Conservation (phyloP, 1,139 yeast genomes). For the Suhomyces terraborum region DNA sequence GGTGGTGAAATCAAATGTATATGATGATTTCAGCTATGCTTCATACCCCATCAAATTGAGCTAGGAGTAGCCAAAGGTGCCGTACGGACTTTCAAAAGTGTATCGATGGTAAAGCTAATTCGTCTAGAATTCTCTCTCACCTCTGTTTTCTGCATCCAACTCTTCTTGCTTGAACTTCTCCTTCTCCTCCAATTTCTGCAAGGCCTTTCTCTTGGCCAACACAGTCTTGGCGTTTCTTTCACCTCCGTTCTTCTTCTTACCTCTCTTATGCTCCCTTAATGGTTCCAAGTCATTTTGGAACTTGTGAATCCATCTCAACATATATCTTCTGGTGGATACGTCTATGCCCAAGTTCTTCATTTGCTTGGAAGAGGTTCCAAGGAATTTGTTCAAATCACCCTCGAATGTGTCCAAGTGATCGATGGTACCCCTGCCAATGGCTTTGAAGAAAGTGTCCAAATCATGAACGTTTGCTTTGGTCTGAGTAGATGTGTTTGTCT, state of each 20-base stretch:
- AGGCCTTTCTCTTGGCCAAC: conserved; percentile 68
- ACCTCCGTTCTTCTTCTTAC: conserved; percentile 85
- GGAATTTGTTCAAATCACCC: conserved; percentile 68
- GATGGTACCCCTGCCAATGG: conserved; percentile 72
- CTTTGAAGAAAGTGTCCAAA: conserved; percentile 65
- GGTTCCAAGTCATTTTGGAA: conserved; percentile 58
- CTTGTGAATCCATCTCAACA: conserved; percentile 53
- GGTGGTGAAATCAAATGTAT: too few relatives aligned
- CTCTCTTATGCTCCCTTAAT: conserved; percentile 59
- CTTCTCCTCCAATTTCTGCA: conserved; percentile 49
- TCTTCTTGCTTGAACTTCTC: conserved; percentile 31
- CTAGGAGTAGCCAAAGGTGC: neutral
- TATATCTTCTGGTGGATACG: conserved; percentile 66
- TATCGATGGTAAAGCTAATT: neutral
- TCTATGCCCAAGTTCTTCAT: conserved; percentile 85
- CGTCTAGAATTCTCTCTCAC: conserved; percentile 23
- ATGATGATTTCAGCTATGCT: too few relatives aligned
- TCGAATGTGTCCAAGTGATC: conserved; percentile 76
- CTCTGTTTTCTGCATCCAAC: conserved; percentile 25
- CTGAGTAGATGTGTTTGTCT: conserved; percentile 43
- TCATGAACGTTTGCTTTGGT: conserved; percentile 66
- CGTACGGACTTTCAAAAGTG: neutral
- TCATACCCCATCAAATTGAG: too few relatives aligned
- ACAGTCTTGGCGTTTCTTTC: conserved; percentile 77
- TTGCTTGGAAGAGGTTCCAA: conserved; percentile 53